Conservation (phyloP, 257 asterid species). For the Salvia miltiorrhiza region DNA sequence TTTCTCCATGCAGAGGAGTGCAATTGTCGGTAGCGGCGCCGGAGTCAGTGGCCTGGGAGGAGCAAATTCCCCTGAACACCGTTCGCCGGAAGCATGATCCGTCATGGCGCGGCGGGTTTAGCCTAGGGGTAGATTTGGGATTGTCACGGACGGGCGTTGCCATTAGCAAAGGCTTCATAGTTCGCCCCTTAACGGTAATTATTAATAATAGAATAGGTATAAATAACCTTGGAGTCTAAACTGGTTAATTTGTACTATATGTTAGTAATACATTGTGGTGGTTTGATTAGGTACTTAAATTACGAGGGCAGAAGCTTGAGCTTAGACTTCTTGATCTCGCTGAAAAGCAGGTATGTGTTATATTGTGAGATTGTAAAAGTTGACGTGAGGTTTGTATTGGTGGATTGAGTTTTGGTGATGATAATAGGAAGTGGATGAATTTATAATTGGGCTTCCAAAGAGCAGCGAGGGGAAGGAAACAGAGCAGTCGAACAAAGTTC, state of each 20-base stretch:
- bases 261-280: no score
- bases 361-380: conserved; percentile 8
- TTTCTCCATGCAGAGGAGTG: neutral
- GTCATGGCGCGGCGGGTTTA: conserved; percentile 84
- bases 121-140: conserved; percentile 89
- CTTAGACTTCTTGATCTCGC: conserved; percentile 78
- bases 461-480: conserved; percentile 79
- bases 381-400: neutral
- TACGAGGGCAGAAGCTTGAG: conserved; percentile 83
- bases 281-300: conserved; percentile 56
- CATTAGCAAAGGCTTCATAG: conserved; percentile 76
- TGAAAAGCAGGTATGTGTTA: conserved; percentile 48
- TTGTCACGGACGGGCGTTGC: conserved; percentile 82
- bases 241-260: no score
- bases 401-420: conserved; percentile 4
- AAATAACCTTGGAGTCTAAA: no score
- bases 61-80: conserved; percentile 71
- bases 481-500: conserved; percentile 80
- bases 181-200: conserved; percentile 76
- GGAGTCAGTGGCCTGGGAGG: conserved; percentile 37
- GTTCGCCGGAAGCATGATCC: conserved; percentile 56
- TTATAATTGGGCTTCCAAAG: conserved; percentile 81
- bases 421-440: conserved; percentile 85
- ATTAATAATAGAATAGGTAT: no score
- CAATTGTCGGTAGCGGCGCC: no score